These are phyloP conservation scores for Limtongia smithiae DNA, from an alignment of 805 yeast genomes.

Conservation along the genomic window DNA sequence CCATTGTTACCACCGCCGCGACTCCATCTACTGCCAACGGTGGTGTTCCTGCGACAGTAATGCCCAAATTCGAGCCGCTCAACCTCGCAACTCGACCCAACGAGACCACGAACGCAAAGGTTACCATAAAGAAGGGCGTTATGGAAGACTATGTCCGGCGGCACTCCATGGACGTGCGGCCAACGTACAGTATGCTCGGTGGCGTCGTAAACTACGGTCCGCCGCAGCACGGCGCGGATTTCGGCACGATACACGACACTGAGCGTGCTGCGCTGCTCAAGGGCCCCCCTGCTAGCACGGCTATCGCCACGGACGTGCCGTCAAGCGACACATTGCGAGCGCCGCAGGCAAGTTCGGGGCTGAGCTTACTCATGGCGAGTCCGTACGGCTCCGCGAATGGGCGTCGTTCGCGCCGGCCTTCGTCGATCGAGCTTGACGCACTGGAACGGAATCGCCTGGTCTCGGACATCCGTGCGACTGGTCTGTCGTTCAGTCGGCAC, in stretches of 20 bases:
- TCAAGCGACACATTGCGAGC: background rate
- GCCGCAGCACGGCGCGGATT: constrained; percentile 6
- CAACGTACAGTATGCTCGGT: constrained; percentile 4
- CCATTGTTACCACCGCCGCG: background rate
- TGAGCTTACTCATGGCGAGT: background rate
- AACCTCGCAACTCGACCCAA: constrained; percentile 69
- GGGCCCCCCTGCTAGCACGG: constrained; percentile 7
- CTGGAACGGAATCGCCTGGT: background rate
- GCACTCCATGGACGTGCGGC: constrained; percentile 19
- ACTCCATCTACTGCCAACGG: background rate
- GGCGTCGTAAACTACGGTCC: too few relatives aligned
- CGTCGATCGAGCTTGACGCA: constrained; percentile 22
- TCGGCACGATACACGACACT: constrained; percentile 29
- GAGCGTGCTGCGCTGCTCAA: constrained; percentile 30
- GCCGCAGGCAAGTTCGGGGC: background rate
- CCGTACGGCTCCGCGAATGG: background rate
- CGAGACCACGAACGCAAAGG: constrained; percentile 57
- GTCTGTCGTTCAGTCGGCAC: background rate
- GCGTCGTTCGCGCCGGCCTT: constrained; percentile 8
- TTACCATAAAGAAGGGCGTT: constrained; percentile 52
- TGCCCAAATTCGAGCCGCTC: constrained; percentile 46
- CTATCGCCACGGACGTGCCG: too few relatives aligned
- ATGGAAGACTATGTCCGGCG: constrained; percentile 30
- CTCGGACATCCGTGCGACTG: too few relatives aligned
- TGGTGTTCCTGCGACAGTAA: constrained; percentile 1